Conservation (phyloP, 768 basidiomycete species). For the Lentinula raphanica region DNA sequence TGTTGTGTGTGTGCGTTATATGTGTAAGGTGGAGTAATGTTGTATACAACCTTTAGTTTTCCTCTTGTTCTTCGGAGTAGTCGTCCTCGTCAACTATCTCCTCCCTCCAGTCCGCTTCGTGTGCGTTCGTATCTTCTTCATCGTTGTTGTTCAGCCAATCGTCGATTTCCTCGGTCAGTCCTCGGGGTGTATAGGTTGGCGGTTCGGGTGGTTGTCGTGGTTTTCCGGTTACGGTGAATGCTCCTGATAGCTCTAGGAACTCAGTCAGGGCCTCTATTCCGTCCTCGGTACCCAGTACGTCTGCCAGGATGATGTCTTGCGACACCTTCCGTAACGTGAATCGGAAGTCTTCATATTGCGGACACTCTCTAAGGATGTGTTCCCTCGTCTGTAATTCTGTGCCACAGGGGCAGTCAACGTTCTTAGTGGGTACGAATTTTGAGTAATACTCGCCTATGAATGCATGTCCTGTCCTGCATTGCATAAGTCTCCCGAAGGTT, state of each 20-base stretch:
- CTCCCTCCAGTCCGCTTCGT: background rate
- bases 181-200: background rate
- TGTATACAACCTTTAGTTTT: too few species aligned
- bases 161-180: background rate
- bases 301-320: constrained; percentile 7
- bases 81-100: background rate
- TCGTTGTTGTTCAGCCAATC: background rate
- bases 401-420: constrained; percentile 20
- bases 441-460: constrained; percentile 23
- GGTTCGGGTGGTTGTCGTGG: background rate
- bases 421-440: constrained; percentile 15
- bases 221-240: constrained; percentile 14
- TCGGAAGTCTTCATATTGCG: constrained; percentile 13
- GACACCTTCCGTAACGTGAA: constrained; percentile 11
- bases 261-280: constrained; percentile 17
- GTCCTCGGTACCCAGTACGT: constrained; percentile 17
- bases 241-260: constrained; percentile 15
- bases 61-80: background rate
- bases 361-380: constrained; percentile 21
- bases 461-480: constrained; percentile 22
- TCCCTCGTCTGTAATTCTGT: constrained; percentile 16
- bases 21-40: too few species aligned
- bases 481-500: constrained; percentile 19
- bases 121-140: background rate
- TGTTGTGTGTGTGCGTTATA: too few species aligned